Evolutionary conservation across 257 asterid genomes (phyloP).

Genomic region (Solanum sejunctum): DNA sequence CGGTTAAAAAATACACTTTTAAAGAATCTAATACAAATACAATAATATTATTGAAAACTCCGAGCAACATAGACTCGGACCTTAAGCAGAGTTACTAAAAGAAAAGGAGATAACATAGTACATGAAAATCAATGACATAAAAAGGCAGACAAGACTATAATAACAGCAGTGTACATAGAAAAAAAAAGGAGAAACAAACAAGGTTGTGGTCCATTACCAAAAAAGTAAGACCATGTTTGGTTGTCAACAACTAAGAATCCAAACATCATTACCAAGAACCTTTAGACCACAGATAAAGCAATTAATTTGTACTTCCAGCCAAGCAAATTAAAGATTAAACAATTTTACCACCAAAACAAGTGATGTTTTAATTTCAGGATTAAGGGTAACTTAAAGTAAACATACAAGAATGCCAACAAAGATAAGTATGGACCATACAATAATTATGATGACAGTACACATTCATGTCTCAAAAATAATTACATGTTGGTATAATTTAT

Average conservation of each 20-base stretch:
- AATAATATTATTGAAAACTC: too few relatives aligned
- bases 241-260: not conserved
- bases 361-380: not conserved
- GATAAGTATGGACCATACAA: not conserved
- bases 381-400: not conserved
- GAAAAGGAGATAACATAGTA: not conserved
- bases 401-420: not conserved
- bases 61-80: too few relatives aligned
- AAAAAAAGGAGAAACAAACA: not conserved
- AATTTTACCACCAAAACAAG: not conserved
- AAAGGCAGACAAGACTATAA: not conserved
- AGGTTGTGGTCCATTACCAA: not conserved
- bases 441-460: not conserved
- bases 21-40: too few relatives aligned
- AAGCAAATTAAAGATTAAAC: not conserved
- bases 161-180: not conserved
- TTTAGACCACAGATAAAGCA: not conserved
- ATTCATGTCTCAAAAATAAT: not conserved
- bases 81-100: not conserved
- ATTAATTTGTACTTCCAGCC: not conserved
- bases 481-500: not conserved
- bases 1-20: too few relatives aligned
- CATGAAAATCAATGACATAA: not conserved
- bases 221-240: not conserved
- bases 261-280: not conserved